Conservation (phyloP, 192 early-diverging fungal genomes). For the Rhizophagus clarus region DNA sequence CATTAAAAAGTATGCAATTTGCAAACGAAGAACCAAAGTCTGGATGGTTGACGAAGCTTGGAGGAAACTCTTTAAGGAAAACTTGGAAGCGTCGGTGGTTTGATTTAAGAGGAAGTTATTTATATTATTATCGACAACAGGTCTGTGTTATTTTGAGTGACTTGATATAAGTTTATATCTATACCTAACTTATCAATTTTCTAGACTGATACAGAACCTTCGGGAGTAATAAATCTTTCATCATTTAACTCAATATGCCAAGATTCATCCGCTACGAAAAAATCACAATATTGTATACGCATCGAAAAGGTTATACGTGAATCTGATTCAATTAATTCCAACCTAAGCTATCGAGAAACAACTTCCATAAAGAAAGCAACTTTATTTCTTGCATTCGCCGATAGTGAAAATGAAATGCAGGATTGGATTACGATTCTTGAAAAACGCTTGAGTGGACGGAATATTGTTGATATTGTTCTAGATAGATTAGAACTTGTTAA, state of each 20-base stretch:
- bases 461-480: slow-evolving; percentile 35
- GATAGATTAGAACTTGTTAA: slow-evolving; percentile 29
- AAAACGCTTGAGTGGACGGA: slow-evolving; percentile 26
- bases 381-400: slow-evolving; percentile 24
- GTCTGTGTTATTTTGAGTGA: background rate
- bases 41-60: slow-evolving; percentile 32
- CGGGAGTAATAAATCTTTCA: slow-evolving; percentile 24
- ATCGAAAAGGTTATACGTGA: slow-evolving; percentile 23
- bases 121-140: slow-evolving; percentile 33
- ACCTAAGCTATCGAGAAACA: slow-evolving; percentile 11
- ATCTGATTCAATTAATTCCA: slow-evolving; percentile 23
- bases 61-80: slow-evolving; percentile 31
- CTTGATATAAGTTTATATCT: background rate
- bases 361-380: background rate
- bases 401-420: slow-evolving; percentile 27
- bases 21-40: slow-evolving; percentile 19
- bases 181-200: background rate
- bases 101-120: slow-evolving; percentile 24
- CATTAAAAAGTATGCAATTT: slow-evolving; percentile 12
- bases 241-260: slow-evolving; percentile 23
- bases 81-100: slow-evolving; percentile 32
- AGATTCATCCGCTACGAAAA: slow-evolving; percentile 22
- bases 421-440: slow-evolving; percentile 19
- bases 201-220: slow-evolving; percentile 19
- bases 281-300: slow-evolving; percentile 28